phyloP scores from a whole-genome alignment of 2,329 filamentous ascomycete species.

The Penicillium sp. region DNA sequence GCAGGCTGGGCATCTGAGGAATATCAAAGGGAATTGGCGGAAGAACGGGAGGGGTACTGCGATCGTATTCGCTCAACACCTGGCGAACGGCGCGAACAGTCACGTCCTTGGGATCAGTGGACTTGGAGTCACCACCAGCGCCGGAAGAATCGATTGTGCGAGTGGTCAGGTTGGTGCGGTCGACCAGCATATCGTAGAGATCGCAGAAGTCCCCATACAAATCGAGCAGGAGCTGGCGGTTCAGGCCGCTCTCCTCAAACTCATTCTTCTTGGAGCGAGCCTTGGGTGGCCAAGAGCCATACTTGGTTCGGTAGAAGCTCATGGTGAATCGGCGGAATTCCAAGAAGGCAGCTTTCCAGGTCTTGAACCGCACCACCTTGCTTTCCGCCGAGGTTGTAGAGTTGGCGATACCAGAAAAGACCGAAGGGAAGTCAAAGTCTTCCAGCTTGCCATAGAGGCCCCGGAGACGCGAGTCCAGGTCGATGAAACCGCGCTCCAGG shows the following conservation, averaged over 20 bases:
- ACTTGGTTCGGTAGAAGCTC: constrained; percentile 69
- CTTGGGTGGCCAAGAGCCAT: constrained; percentile 86
- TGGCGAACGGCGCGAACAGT: constrained; percentile 73
- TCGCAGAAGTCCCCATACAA: constrained; percentile 85
- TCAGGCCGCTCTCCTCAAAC: constrained; percentile 83
- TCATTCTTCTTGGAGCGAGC: constrained; percentile 89
- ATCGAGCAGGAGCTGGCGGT: constrained; percentile 78
- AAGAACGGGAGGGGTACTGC: constrained; percentile 83
- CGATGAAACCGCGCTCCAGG: constrained; percentile 80
- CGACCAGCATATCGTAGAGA: constrained; percentile 86
- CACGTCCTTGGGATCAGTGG: constrained; percentile 58
- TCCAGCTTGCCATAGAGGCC: constrained; percentile 75
- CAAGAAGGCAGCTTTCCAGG: constrained; percentile 76
- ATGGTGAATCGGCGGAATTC: constrained; percentile 76
- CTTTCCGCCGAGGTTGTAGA: constrained; percentile 79
- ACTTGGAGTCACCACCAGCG: constrained; percentile 50
- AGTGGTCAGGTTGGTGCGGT: constrained; percentile 77
- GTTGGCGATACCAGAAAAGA: constrained; percentile 86
- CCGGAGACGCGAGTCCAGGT: constrained; percentile 73
- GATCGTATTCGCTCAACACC: constrained; percentile 85
- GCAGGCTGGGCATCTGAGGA: constrained; percentile 74
- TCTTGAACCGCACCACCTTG: constrained; percentile 78
- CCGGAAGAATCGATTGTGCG: constrained; percentile 72
- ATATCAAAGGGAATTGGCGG: constrained; percentile 91
- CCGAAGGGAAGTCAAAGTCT: constrained; percentile 86